Evolutionary conservation across 129 eudicot species (phyloP).

Genomic region (Smallanthus sonchifolius): DNA sequence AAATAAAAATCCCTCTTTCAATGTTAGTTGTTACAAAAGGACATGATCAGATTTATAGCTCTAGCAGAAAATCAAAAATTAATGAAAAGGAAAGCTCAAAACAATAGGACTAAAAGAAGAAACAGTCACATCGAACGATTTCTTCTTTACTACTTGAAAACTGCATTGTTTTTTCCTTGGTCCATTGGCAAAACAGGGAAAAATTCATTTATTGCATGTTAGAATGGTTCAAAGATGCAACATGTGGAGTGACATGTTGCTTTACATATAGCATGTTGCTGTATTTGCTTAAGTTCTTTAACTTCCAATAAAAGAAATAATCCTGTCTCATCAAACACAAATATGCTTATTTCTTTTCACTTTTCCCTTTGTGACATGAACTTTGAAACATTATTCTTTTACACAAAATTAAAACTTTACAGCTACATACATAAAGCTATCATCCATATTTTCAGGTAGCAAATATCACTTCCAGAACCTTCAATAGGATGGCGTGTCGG

Average conservation of each 20-base stretch:
- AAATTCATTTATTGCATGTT: constrained; percentile 12
- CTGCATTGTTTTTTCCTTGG: constrained; percentile 11
- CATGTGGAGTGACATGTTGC: constrained; percentile 8
- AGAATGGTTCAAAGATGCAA: constrained; percentile 20
- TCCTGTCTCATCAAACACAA: constrained; percentile 15
- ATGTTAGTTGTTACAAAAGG: not conserved
- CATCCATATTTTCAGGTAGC: constrained; percentile 4
- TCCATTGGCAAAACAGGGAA: constrained; percentile 5
- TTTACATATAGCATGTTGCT: constrained; percentile 7
- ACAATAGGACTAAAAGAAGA: not conserved
- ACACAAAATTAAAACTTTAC: constrained; percentile 8
- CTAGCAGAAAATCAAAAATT: constrained; percentile 4
- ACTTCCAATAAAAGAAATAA: constrained; percentile 8
- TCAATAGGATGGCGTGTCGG: no score
- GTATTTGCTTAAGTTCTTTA: constrained; percentile 5
- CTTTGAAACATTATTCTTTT: not conserved
- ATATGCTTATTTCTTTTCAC: not conserved
- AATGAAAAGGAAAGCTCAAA: not conserved
- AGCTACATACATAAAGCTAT: not conserved
- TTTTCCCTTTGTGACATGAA: not conserved
- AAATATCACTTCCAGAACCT: no score
- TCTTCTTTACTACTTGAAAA: constrained; percentile 2
- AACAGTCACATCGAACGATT: not conserved
- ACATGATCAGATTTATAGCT: not conserved
- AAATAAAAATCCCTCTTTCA: not conserved